phyloP scores from a whole-genome alignment of 306 rosid species.

The Lagenaria siceraria region DNA sequence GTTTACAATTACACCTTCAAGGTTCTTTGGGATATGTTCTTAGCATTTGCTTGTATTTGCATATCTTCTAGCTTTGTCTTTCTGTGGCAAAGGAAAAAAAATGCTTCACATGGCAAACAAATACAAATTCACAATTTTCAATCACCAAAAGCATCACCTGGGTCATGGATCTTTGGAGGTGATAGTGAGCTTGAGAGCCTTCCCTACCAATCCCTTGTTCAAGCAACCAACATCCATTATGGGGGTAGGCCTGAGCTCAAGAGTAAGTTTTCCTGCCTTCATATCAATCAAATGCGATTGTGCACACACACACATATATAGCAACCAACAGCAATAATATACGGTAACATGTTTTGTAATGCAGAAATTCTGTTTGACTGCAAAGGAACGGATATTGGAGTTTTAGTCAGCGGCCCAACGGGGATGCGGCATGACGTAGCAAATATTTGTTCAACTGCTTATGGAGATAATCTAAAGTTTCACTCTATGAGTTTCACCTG shows the following conservation, averaged over 20 bases:
- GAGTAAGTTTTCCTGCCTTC: constrained; percentile 13
- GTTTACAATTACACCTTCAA: constrained; percentile 21
- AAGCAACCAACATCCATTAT: constrained; percentile 26
- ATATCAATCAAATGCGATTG: not conserved
- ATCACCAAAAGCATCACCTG: constrained; percentile 14
- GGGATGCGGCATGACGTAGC: constrained; percentile 42
- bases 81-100: constrained; percentile 23
- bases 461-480: constrained; percentile 27
- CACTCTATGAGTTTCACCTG: constrained; percentile 40
- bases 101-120: constrained; percentile 12
- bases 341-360: not conserved
- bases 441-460: constrained; percentile 32
- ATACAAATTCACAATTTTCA: constrained; percentile 7
- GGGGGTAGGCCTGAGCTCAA: constrained; percentile 31
- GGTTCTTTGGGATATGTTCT: constrained; percentile 33
- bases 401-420: constrained; percentile 36
- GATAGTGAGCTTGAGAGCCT: constrained; percentile 29
- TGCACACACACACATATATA: not conserved
- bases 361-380: constrained; percentile 29
- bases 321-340: not conserved
- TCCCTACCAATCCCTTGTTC: constrained; percentile 19
- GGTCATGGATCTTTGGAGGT: constrained; percentile 14
- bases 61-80: constrained; percentile 20
- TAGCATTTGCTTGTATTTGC: constrained; percentile 24
- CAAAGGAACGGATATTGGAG: constrained; percentile 34